These are phyloP conservation scores for Mycena maculata DNA, from an alignment of 768 basidiomycete species.

Conservation along the genomic window DNA sequence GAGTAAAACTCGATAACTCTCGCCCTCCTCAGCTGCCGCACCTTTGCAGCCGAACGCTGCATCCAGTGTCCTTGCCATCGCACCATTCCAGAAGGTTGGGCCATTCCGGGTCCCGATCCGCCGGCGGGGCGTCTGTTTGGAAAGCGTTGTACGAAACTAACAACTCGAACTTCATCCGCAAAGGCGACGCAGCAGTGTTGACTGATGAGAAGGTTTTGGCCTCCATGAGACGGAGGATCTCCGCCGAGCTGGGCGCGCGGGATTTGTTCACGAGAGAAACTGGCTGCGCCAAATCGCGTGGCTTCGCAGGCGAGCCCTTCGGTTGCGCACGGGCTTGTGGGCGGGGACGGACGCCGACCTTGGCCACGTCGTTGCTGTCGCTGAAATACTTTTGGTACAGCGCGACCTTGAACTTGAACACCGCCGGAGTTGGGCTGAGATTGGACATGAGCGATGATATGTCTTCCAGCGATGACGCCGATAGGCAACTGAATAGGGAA, in stretches of 20 bases:
- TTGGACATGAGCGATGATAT: constrained; percentile 45
- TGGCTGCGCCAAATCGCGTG: constrained; percentile 36
- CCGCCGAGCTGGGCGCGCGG: constrained; percentile 38
- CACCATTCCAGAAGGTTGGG: too few species aligned
- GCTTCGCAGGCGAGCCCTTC: too few species aligned
- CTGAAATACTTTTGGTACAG: constrained; percentile 54
- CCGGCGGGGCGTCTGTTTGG: constrained; percentile 41
- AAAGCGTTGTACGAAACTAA: constrained; percentile 48
- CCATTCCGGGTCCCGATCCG: constrained; percentile 44
- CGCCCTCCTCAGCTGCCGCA: too few species aligned
- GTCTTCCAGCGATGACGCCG: constrained; percentile 42
- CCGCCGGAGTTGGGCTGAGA: constrained; percentile 47
- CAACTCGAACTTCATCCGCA: constrained; percentile 47
- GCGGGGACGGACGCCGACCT: constrained; percentile 30
- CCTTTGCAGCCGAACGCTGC: constrained; percentile 41
- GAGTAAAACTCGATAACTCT: constrained; percentile 44
- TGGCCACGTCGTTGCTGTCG: constrained; percentile 33
- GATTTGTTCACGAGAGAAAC: constrained; percentile 43
- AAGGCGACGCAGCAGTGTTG: constrained; percentile 26
- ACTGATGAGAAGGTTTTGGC: constrained; percentile 19
- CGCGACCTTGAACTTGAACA: constrained; percentile 54
- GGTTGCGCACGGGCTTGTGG: constrained; percentile 50
- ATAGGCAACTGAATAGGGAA: constrained; percentile 49
- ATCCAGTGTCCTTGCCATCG: too few species aligned
- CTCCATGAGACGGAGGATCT: constrained; percentile 42